Percentiles rank a stretch among this genome's conserved stretches.
These are phyloP conservation scores for Podospora comata DNA, from an alignment of 495 filamentous ascomycete genomes.

Conservation along the genomic window DNA sequence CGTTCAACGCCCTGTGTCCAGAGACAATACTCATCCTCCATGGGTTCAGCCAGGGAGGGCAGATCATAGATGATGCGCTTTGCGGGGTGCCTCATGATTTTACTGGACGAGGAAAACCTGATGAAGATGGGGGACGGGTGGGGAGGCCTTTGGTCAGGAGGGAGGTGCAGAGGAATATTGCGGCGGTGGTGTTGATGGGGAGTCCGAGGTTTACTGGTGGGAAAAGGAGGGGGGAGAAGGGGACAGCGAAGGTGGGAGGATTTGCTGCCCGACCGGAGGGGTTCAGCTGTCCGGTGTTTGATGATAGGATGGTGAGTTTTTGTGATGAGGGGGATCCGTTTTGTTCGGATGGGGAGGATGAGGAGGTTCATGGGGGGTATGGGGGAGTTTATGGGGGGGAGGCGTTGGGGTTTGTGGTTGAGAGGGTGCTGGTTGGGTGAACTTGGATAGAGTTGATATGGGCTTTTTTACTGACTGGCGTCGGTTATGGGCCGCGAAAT, in stretches of 20 bases:
- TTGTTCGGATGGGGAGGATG: slow-evolving; percentile 56
- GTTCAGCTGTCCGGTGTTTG: slow-evolving; percentile 51
- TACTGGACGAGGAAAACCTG: slow-evolving; percentile 19
- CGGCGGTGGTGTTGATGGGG: slow-evolving; percentile 59
- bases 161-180: slow-evolving; percentile 48
- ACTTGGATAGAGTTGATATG: neutral
- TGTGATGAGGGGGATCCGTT: slow-evolving; percentile 60
- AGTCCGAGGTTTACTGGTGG: slow-evolving; percentile 53
- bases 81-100: slow-evolving; percentile 53
- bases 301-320: slow-evolving; percentile 53
- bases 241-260: slow-evolving; percentile 54
- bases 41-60: slow-evolving; percentile 59
- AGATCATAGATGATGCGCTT: slow-evolving; percentile 59
- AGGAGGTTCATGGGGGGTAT: slow-evolving; percentile 56
- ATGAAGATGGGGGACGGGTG: slow-evolving; percentile 11
- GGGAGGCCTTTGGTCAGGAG: slow-evolving; percentile 38
- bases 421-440: slow-evolving; percentile 40
- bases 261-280: slow-evolving; percentile 56
- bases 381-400: slow-evolving; percentile 52
- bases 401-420: slow-evolving; percentile 35
- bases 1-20: slow-evolving; percentile 50
- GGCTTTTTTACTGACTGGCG: neutral
- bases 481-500: too few species aligned
- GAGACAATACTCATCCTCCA: slow-evolving; percentile 52
- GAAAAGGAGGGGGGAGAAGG: slow-evolving; percentile 41